Evolutionary conservation across 1,284 basidiomycete genomes (phyloP).

Genomic region (Sanghuangporus sanghuang): DNA sequence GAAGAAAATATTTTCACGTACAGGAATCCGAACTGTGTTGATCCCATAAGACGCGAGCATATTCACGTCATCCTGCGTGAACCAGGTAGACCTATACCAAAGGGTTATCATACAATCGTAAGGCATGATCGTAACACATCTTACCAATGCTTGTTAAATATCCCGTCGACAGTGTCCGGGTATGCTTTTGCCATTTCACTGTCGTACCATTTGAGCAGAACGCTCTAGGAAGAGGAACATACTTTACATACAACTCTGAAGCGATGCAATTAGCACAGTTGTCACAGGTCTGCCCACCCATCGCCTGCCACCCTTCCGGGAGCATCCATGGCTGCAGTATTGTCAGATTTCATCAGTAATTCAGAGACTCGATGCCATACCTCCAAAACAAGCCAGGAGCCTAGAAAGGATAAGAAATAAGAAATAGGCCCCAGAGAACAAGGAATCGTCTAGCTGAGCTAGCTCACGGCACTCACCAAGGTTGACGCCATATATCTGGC

Average conservation of each 20-base stretch:
- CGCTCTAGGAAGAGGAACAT: background rate
- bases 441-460: background rate
- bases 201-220: background rate
- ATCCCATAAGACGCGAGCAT: slow-evolving; percentile 48
- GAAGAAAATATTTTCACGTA: slow-evolving; percentile 29
- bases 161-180: slow-evolving; percentile 52
- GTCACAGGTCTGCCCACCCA: slow-evolving; percentile 56
- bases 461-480: slow-evolving; percentile 49
- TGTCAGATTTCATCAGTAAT: background rate
- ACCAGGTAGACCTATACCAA: slow-evolving; percentile 60
- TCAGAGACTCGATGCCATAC: background rate
- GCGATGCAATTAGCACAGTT: slow-evolving; percentile 53
- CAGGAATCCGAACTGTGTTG: slow-evolving; percentile 73
- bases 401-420: background rate
- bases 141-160: slow-evolving; percentile 62
- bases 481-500: slow-evolving; percentile 63
- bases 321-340: slow-evolving; percentile 52
- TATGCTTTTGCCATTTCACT: slow-evolving; percentile 57
- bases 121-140: slow-evolving; percentile 12
- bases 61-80: slow-evolving; percentile 57
- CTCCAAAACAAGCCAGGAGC: slow-evolving; percentile 50
- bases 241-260: slow-evolving; percentile 50
- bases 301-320: slow-evolving; percentile 57
- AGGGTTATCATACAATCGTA: too few relatives aligned
- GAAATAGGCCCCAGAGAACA: background rate